Base-by-base conservation (phyloP, 192 early-diverging fungal species). In the Pecoramyces ruminantium region DNA sequence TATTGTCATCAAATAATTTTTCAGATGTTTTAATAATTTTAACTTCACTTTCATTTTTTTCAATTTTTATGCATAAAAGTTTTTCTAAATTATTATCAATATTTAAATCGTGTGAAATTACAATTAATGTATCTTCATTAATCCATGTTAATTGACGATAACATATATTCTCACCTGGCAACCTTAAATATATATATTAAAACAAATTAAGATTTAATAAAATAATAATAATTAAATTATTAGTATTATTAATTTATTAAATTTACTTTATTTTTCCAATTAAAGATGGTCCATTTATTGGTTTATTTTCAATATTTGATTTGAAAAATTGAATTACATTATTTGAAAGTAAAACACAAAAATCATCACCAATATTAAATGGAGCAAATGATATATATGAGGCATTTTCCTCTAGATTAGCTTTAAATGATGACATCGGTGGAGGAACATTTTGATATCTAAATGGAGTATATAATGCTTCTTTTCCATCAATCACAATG, bases 391-490 rank as follows among this genome's bases (percentile, higher is more conserved):
- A 82, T 25, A 94, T 88, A 81, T 91, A 86, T 13, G 87, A 83
- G 21, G 87, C 85, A 17, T 90, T 88, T 14, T 79, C 79, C 11
- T 85, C 82, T 14, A 91, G 79, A 13, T 82, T 51, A 12, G 87
- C 40, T 9, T 85, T 85, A 28, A 87, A 82, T 13, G 87, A 84
- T 78, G 84, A 86, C 96, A 98, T 97, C n/a, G 97, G 97, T 34
- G 97, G 97, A 39, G 97, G 97, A 29, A 97, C 92, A 83, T 97
- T 97, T 80, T 90, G 88, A 79, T 91, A 86, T 79, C 86, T 84
- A 83, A 96, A 95, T 11, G 95, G 94, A 12, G 95, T 96, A 79
- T 77, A 79, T 42, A 78, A 77, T 29, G 89, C 67, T 30, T 81
- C 38, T 21, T 83, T 80, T 38, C 95, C 95, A 84, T 96, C 94